Evolutionary conservation across 2,329 filamentous ascomycete species (phyloP).

Genomic region (Colletotrichum chlorophyti): DNA sequence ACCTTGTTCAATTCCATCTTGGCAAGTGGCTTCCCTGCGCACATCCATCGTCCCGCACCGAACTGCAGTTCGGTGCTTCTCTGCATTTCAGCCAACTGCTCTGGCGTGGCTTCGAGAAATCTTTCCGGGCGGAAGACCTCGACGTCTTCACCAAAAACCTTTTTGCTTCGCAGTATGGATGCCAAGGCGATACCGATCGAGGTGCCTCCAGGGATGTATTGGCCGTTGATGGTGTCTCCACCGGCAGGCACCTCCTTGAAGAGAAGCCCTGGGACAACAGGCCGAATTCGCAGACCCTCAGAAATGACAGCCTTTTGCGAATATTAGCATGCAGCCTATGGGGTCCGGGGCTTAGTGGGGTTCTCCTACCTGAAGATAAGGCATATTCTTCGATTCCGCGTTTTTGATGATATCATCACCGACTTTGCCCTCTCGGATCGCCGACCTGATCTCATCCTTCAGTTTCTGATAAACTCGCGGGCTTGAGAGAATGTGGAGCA

Average conservation of each 20-base stretch:
- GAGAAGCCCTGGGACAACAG: neutral
- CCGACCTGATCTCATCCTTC: slow-evolving; percentile 52
- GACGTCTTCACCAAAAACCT: slow-evolving; percentile 49
- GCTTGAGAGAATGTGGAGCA: slow-evolving; percentile 60
- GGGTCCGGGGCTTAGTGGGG: too few relatives aligned
- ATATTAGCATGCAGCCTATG: too few relatives aligned
- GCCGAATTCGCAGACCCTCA: slow-evolving; percentile 14
- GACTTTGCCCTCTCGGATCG: too few relatives aligned
- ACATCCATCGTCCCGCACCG: slow-evolving; percentile 55
- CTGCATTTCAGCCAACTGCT: slow-evolving; percentile 43
- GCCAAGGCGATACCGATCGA: slow-evolving; percentile 48
- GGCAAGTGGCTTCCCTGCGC: slow-evolving; percentile 56
- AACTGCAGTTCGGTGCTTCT: slow-evolving; percentile 57
- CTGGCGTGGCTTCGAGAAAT: slow-evolving; percentile 49
- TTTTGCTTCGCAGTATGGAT: slow-evolving; percentile 47
- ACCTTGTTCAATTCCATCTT: slow-evolving; percentile 60
- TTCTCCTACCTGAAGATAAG: neutral
- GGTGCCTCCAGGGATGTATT: slow-evolving; percentile 41
- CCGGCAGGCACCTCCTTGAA: neutral
- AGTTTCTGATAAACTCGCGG: slow-evolving; percentile 53
- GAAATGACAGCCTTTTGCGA: slow-evolving; percentile 9
- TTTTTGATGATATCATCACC: neutral
- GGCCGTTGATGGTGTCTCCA: slow-evolving; percentile 34
- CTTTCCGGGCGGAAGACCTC: slow-evolving; percentile 55
- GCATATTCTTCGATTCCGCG: neutral